A percentile compares a stretch with the other conserved stretches of the same genome.
Evolutionary conservation across 177 flowering plant genomes (phyloP).

Genomic region (Vitis hybrid): DNA sequence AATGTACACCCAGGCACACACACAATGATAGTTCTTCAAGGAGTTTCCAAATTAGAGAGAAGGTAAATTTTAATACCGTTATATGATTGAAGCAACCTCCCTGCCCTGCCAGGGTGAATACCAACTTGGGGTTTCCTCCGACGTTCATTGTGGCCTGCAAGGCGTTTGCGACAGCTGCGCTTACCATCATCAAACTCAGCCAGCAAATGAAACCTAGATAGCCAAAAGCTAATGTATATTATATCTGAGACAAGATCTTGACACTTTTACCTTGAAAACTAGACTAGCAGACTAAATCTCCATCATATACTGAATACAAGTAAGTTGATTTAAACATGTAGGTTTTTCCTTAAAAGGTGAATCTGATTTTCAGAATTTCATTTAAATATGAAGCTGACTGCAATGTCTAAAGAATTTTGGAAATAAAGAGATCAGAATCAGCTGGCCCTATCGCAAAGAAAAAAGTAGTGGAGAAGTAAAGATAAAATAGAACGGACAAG

Average conservation of each 20-base stretch:
- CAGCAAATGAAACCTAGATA: slow-evolving; percentile 72
- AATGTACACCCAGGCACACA: neutral
- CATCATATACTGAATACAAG: too few relatives aligned
- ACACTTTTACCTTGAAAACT: neutral
- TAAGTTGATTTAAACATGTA: too few relatives aligned
- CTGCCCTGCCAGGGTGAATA: slow-evolving; percentile 29
- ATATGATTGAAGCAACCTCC: slow-evolving; percentile 36
- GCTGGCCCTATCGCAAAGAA: too few relatives aligned
- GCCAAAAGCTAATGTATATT: slow-evolving; percentile 1
- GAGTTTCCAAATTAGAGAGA: neutral
- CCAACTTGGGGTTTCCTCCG: slow-evolving; percentile 69
- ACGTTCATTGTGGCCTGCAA: slow-evolving; percentile 81
- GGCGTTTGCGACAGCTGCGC: slow-evolving; percentile 82
- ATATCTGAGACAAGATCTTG: neutral
- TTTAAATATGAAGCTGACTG: too few relatives aligned
- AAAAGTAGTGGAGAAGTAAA: too few relatives aligned
- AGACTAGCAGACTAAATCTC: neutral
- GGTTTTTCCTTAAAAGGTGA: too few relatives aligned
- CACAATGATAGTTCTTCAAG: neutral
- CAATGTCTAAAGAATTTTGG: too few relatives aligned
- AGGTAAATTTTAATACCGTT: slow-evolving; percentile 22
- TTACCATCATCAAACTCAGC: slow-evolving; percentile 83
- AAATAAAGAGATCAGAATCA: too few relatives aligned
- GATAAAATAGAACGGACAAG: too few relatives aligned
- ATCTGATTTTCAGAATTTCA: too few relatives aligned